Evolutionary conservation across 768 basidiomycete genomes (phyloP).

Genomic region (Mycena galopus): DNA sequence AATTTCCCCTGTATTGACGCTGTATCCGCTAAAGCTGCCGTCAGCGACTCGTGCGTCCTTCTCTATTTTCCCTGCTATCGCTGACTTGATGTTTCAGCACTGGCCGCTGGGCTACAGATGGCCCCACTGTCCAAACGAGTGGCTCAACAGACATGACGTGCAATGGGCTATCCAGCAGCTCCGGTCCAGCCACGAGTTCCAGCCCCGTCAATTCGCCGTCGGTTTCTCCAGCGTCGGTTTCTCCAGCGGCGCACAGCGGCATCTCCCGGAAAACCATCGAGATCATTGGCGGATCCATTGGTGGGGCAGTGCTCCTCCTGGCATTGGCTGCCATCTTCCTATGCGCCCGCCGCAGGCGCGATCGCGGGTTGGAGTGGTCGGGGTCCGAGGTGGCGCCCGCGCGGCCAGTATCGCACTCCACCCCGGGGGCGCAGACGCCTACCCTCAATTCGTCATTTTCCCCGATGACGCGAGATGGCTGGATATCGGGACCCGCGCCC

Average conservation of each 20-base stretch:
- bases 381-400: background rate
- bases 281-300: background rate
- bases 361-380: background rate
- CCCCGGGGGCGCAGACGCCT: background rate
- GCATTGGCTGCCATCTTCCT: background rate
- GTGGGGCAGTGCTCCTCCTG: background rate
- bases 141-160: background rate
- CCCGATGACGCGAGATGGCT: background rate
- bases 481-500: background rate
- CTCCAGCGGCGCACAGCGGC: background rate
- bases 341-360: background rate
- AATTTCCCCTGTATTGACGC: conserved; percentile 1
- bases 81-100: conserved; percentile 1
- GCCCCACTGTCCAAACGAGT: conserved; percentile 3
- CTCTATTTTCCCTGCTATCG: conserved; percentile 1
- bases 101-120: conserved; percentile 15
- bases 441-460: background rate
- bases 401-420: background rate
- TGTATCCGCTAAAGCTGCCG: conserved; percentile 11
- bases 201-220: background rate
- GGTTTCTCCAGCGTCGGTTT: too few species aligned
- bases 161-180: background rate
- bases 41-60: conserved; percentile 19
- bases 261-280: background rate
- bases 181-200: conserved; percentile 1